Percentiles rank a stretch among this genome's conserved stretches.
phyloP scores from a whole-genome alignment of 352 stramenopile species.

The Phytophthora macrochlamydospora region DNA sequence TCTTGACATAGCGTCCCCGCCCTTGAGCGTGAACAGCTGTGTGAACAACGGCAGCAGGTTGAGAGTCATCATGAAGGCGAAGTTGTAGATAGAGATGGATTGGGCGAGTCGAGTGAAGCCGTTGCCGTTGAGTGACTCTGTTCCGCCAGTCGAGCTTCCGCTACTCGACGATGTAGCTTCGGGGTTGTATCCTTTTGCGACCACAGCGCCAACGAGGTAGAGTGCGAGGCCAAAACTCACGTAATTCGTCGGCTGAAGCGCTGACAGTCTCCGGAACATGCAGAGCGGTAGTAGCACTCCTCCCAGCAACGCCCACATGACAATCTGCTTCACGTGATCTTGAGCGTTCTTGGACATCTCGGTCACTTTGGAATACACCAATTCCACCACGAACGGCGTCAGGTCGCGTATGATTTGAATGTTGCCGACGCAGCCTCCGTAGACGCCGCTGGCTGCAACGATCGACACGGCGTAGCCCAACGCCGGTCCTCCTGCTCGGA shows the following conservation, averaged over 20 bases:
- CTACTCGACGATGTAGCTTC: neutral
- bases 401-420: constrained; percentile 72
- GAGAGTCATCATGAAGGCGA: constrained; percentile 81
- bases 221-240: constrained; percentile 64
- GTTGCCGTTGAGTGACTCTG: constrained; percentile 12
- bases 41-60: constrained; percentile 80
- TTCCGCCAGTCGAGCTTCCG: neutral
- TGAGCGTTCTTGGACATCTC: constrained; percentile 14
- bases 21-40: constrained; percentile 44
- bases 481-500: constrained; percentile 22
- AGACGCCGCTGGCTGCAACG: constrained; percentile 62
- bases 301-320: constrained; percentile 48
- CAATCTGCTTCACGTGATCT: constrained; percentile 26
- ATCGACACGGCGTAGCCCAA: constrained; percentile 61
- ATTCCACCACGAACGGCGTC: constrained; percentile 50
- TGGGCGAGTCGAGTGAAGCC: constrained; percentile 47
- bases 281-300: constrained; percentile 61
- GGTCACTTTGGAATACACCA: constrained; percentile 25
- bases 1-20: constrained; percentile 15
- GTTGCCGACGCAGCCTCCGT: constrained; percentile 65
- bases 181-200: neutral
- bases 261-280: constrained; percentile 64
- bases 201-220: constrained; percentile 57
- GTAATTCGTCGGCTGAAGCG: constrained; percentile 67
- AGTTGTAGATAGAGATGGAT: constrained; percentile 78